Conservation (phyloP, 2,329 filamentous ascomycete species). For the Phialocephala subalpina region DNA sequence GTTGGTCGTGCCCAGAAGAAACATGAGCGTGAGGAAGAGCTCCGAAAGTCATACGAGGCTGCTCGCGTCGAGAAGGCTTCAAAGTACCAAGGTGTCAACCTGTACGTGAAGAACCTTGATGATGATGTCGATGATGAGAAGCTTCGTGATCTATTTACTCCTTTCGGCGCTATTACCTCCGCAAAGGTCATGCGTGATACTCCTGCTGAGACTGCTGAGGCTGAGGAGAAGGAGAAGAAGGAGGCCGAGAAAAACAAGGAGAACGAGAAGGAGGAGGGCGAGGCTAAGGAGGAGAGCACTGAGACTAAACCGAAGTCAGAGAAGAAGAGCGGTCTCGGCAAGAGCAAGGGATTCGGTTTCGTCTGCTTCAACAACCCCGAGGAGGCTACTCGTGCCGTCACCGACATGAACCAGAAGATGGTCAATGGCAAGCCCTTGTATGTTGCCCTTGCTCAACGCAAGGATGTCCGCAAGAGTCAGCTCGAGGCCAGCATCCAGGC, state of each 20-base stretch:
- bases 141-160: slow-evolving; percentile 89
- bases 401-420: slow-evolving; percentile 99
- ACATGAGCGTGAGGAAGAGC: slow-evolving; percentile 99
- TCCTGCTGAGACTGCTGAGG: slow-evolving; percentile 58
- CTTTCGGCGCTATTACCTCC: slow-evolving; percentile 95
- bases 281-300: slow-evolving; percentile 50
- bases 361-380: slow-evolving; percentile 99
- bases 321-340: slow-evolving; percentile 72
- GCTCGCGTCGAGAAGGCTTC: slow-evolving; percentile 97
- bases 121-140: slow-evolving; percentile 98
- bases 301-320: slow-evolving; percentile 62
- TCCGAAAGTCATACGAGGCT: slow-evolving; percentile 98
- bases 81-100: slow-evolving; percentile 99
- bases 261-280: slow-evolving; percentile 56
- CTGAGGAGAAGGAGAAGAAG: slow-evolving; percentile 53
- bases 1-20: slow-evolving; percentile 99
- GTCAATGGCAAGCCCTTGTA: slow-evolving; percentile 96
- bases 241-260: slow-evolving; percentile 62
- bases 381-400: slow-evolving; percentile 98
- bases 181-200: slow-evolving; percentile 99
- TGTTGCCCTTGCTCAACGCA: slow-evolving; percentile 97
- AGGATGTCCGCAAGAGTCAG: slow-evolving; percentile 99
- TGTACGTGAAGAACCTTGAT: slow-evolving; percentile 99
- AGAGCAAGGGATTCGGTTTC: slow-evolving; percentile 99
- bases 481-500: slow-evolving; percentile 99